phyloP scores from a whole-genome alignment of 768 basidiomycete genomes.

The Tylopilus sp. region DNA sequence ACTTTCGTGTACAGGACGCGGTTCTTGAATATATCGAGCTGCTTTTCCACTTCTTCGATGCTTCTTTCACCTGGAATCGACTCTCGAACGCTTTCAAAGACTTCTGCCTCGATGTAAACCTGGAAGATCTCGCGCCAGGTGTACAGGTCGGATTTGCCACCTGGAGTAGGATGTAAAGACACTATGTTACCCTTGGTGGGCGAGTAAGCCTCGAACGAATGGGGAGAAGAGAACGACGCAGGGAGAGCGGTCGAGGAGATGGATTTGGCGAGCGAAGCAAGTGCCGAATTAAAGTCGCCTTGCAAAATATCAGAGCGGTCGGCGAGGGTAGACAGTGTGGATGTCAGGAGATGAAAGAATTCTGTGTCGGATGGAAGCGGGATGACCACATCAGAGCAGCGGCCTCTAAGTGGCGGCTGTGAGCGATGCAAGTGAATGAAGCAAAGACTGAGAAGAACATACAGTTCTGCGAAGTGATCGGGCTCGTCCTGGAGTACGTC shows the following conservation, averaged over 20 bases:
- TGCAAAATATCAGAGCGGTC: constrained; percentile 50
- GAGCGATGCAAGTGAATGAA: neutral
- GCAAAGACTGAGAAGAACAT: neutral
- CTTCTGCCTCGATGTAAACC: constrained; percentile 78
- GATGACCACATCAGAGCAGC: constrained; percentile 58
- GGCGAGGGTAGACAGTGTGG: constrained; percentile 53
- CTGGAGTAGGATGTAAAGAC: constrained; percentile 38
- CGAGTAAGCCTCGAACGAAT: constrained; percentile 34
- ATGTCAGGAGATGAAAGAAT: constrained; percentile 74
- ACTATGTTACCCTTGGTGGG: constrained; percentile 11
- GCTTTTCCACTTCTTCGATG: constrained; percentile 64
- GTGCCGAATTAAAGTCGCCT: constrained; percentile 43
- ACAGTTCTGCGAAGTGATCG: constrained; percentile 4
- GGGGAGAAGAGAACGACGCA: constrained; percentile 27
- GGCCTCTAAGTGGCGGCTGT: constrained; percentile 3
- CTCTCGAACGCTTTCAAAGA: constrained; percentile 77
- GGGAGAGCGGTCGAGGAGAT: constrained; percentile 35
- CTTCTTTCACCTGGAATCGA: constrained; percentile 61
- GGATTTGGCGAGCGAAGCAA: constrained; percentile 44
- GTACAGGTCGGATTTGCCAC: constrained; percentile 60
- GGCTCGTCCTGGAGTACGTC: neutral
- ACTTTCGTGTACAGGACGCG: constrained; percentile 49
- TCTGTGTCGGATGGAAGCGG: constrained; percentile 75
- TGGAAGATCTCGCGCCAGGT: constrained; percentile 90
- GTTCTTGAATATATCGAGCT: constrained; percentile 60